A percentile compares a stretch with the other conserved stretches of the same genome.
phyloP scores from a whole-genome alignment of 1,284 basidiomycete genomes.

The Xanthoconium separans region DNA sequence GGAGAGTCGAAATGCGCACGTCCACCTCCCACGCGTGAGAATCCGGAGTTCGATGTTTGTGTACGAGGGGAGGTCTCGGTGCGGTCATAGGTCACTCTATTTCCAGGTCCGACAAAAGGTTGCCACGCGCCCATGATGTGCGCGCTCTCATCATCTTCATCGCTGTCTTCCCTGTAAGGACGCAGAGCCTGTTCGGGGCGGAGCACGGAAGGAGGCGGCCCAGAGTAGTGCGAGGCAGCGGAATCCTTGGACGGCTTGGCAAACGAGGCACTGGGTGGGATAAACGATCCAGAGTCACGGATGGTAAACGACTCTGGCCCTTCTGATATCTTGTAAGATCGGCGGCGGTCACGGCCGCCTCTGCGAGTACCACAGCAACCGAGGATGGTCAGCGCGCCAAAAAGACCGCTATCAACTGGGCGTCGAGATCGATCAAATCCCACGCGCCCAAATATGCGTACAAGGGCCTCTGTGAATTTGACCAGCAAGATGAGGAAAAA shows the following conservation, averaged over 20 bases:
- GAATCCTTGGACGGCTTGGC: slow-evolving; percentile 25
- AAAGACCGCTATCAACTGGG: slow-evolving; percentile 77
- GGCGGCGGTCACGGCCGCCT: slow-evolving; percentile 28
- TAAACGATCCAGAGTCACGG: slow-evolving; percentile 43
- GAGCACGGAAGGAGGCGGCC: slow-evolving; percentile 71
- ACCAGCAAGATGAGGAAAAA: slow-evolving; percentile 78
- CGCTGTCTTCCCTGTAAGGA: slow-evolving; percentile 76
- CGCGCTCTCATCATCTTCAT: slow-evolving; percentile 72
- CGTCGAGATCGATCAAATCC: slow-evolving; percentile 85
- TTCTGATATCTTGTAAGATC: slow-evolving; percentile 30
- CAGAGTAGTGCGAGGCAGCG: slow-evolving; percentile 39
- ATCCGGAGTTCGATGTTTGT: slow-evolving; percentile 54
- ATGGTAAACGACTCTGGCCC: slow-evolving; percentile 28
- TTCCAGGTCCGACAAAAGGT: slow-evolving; percentile 59
- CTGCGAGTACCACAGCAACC: slow-evolving; percentile 69
- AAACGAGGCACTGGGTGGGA: slow-evolving; percentile 37
- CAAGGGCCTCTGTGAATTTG: slow-evolving; percentile 81
- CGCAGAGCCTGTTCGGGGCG: slow-evolving; percentile 74
- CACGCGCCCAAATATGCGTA: slow-evolving; percentile 78
- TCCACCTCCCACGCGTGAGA: slow-evolving; percentile 76
- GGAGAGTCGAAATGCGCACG: slow-evolving; percentile 75
- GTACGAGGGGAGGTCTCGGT: slow-evolving; percentile 30
- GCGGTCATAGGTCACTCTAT: slow-evolving; percentile 39
- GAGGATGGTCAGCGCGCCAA: slow-evolving; percentile 77
- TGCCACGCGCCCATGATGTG: slow-evolving; percentile 87